phyloP scores from a whole-genome alignment of 2,329 filamentous ascomycete species.

The Ophiognomonia clavigignenti-juglandacearum region DNA sequence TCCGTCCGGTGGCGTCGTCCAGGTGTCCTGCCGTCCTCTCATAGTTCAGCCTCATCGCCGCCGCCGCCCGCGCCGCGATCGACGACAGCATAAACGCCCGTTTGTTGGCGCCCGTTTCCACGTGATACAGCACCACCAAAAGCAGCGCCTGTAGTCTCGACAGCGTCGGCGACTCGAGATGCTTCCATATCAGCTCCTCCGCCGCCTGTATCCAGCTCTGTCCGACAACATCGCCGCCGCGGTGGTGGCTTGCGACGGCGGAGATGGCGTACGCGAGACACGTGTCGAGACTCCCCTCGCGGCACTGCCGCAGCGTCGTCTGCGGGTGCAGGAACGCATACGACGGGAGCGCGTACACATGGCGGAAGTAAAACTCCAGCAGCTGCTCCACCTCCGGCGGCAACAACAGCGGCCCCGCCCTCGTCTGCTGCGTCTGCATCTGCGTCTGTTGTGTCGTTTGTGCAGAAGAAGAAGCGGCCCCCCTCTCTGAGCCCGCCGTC shows the following conservation, averaged over 20 bases:
- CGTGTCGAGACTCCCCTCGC: conserved; percentile 9
- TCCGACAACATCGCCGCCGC: conserved; percentile 1
- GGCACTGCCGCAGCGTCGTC: conserved; percentile 12
- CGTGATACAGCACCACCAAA: conserved; percentile 39
- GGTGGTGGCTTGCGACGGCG: conserved; percentile 13
- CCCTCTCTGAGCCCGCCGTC: background rate
- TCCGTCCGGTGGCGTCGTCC: conserved; percentile 22
- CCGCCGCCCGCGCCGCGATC: conserved; percentile 37
- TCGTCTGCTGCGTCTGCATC: too few species aligned
- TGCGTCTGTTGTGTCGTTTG: too few species aligned
- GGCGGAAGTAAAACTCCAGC: conserved; percentile 13
- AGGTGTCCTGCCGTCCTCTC: conserved; percentile 33
- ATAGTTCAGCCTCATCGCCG: conserved; percentile 38
- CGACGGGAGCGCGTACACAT: conserved; percentile 13
- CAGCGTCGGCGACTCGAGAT: conserved; percentile 21
- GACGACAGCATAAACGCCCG: conserved; percentile 41
- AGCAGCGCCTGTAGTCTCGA: conserved; percentile 34
- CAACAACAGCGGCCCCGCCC: background rate
- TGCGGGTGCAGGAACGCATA: conserved; percentile 15
- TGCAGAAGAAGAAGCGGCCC: too few species aligned
- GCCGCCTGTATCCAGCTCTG: conserved; percentile 10
- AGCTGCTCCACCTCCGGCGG: conserved; percentile 8
- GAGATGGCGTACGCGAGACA: conserved; percentile 10
- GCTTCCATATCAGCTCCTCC: conserved; percentile 17
- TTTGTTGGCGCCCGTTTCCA: conserved; percentile 37